Percentiles rank a stretch among this genome's conserved stretches.
phyloP scores from a whole-genome alignment of 2,329 filamentous ascomycete species.

The Rugonectria rugulosa region DNA sequence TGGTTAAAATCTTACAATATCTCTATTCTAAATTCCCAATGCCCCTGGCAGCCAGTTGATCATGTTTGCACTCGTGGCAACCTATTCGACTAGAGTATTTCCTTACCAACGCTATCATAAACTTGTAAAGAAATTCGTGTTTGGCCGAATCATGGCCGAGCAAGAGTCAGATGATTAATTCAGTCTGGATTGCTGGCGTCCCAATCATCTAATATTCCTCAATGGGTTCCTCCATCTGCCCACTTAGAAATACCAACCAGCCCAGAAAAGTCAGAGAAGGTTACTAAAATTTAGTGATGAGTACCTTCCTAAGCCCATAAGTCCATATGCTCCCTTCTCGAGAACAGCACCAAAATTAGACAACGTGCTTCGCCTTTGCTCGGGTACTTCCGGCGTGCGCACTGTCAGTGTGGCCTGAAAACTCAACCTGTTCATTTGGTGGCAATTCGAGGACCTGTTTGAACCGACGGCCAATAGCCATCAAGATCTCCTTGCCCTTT shows the following conservation, averaged over 20 bases:
- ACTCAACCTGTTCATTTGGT: constrained; percentile 82
- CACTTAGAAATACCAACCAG: constrained; percentile 25
- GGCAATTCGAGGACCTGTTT: constrained; percentile 90
- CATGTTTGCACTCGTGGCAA: constrained; percentile 30
- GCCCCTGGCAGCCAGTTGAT: constrained; percentile 32
- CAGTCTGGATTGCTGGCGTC: constrained; percentile 21
- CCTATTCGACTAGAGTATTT: constrained; percentile 34
- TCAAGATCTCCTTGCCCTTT: constrained; percentile 85
- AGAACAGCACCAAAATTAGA: constrained; percentile 58
- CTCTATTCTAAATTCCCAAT: constrained; percentile 37
- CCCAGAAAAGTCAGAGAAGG: constrained; percentile 21
- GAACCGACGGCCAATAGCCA: constrained; percentile 87
- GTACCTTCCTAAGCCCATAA: constrained; percentile 39
- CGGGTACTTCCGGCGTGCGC: constrained; percentile 92
- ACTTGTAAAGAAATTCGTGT: constrained; percentile 34
- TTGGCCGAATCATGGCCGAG: constrained; percentile 27
- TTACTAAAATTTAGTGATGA: constrained; percentile 26
- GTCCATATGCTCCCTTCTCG: constrained; percentile 30
- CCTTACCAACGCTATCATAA: constrained; percentile 46
- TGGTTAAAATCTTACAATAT: constrained; percentile 26
- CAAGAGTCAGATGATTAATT: constrained; percentile 8
- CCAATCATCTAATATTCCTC: constrained; percentile 21
- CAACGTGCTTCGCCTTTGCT: constrained; percentile 92
- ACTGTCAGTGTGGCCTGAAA: constrained; percentile 94
- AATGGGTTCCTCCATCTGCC: constrained; percentile 10